Conservation (phyloP, 1,284 basidiomycete genomes). For the Ustilago xerochloae region DNA sequence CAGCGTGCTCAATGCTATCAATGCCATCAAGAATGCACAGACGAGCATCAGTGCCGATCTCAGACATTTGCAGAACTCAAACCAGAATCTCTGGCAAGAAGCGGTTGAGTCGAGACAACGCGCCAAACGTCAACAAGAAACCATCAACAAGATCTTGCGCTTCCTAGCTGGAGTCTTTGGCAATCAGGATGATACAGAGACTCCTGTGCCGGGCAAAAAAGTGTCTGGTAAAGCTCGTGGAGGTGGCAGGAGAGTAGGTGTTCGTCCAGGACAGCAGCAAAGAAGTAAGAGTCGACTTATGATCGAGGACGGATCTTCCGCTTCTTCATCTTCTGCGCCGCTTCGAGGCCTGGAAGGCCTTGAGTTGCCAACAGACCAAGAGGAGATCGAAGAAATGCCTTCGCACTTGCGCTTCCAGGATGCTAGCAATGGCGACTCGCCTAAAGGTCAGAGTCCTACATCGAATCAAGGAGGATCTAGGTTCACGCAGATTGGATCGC, state of each 20-base stretch:
- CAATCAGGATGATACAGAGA: constrained; percentile 69
- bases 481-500: constrained; percentile 43
- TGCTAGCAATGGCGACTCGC: constrained; percentile 36
- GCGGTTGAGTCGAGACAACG: constrained; percentile 81
- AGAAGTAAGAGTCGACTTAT: constrained; percentile 43
- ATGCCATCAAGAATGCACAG: constrained; percentile 90
- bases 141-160: constrained; percentile 93
- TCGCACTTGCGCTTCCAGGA: constrained; percentile 47
- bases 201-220: constrained; percentile 26
- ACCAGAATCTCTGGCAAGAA: constrained; percentile 92
- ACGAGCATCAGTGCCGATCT: constrained; percentile 87
- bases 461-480: constrained; percentile 27
- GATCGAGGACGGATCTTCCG: constrained; percentile 39
- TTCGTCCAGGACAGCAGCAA: constrained; percentile 39
- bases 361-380: constrained; percentile 37
- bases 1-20: constrained; percentile 80
- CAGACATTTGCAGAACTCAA: constrained; percentile 85
- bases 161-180: constrained; percentile 95
- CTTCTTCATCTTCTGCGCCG: constrained; percentile 7
- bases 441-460: constrained; percentile 20
- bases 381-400: constrained; percentile 54
- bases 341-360: constrained; percentile 25
- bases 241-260: constrained; percentile 62
- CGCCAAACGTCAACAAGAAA: constrained; percentile 92
- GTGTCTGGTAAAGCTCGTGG: constrained; percentile 35